Base-by-base conservation (phyloP, 2,329 filamentous ascomycete genomes). In the Claviceps arundinis region DNA sequence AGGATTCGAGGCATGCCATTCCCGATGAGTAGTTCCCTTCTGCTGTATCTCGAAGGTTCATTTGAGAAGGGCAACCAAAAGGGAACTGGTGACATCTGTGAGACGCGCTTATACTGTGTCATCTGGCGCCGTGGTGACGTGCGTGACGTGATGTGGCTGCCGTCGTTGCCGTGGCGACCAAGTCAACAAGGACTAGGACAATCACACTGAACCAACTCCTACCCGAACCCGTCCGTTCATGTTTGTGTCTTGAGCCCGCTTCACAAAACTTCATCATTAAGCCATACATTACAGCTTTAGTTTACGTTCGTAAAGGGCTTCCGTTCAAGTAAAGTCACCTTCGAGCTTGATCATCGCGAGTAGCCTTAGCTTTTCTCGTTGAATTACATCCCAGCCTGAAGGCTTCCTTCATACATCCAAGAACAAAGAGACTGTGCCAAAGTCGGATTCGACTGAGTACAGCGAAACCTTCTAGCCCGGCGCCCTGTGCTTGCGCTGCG, bases 401-500 rank as follows among this genome's bases (percentile, higher is more conserved):
- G 65, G 65, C 64, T 58, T 45, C 60, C 48, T 46, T 48, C 53
- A 57, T 50, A 53, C 50, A 52, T 52, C 50, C 52, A 51, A 45
- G 51, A 45, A 45, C 14, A 50, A 45, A 42, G 26, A 45, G 55
- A 48, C 51, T 57, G 55, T 55, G 59, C 59, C 59, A 62, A 68
- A 68, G 68, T 71, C 72, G 62, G 62, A 63, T 57, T 63, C 68
- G 69, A 72, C 73, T 78, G 75, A 75, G 69, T 63, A 71, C 70
- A 63, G 73, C 65, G 56, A 62, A 61, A 64, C 62, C 55, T 59
- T 65, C 62, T 72, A 76, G 82, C 84, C 85, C 84, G 84, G 84
- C 84, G 81, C 78, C 77, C 80, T 82, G 81, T 70, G 83, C 82
- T 87, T 85, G 83, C 82, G 78, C 82, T 88, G 84, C 83, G 84